Evolutionary conservation across 2,329 filamentous ascomycete genomes (phyloP), one percentile per base, ranked within the genome.

Genomic region (Akanthomyces lecanii): DNA sequence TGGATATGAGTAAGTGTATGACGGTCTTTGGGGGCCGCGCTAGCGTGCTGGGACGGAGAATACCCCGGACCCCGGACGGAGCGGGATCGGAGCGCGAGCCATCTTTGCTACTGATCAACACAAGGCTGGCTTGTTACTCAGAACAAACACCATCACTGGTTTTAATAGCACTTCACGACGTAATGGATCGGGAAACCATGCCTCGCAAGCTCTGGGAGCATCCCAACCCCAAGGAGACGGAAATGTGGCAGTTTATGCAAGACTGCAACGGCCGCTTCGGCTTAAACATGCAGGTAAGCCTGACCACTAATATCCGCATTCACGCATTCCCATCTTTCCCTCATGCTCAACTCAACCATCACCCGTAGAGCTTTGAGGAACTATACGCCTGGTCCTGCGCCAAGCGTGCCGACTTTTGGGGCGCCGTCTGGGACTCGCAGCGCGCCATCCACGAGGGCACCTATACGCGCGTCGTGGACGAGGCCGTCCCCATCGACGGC

Each of bases 171-270:
- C 2, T 45, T 12, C 8, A 5, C 36, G 56, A 48, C 51, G 65
- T 48, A 42, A 77, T 76, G 73, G 72, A 73, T 51, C 60, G 72
- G 12, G 66, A 68, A 44, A 72, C 70, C 60, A 69, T 79, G 60
- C 85, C 85, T 5, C 78, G 84, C 63, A 89, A 89, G 78, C 81
- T 90, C 61, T 90, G 88, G 88, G 84, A 88, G 74, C 87, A 89
- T 68, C 80, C 85, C 1, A 71, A 85, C 66, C 86, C 86, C 18
- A 71, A 84, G 69, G 80, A 77, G 65, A 91, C 89, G 1, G 74
- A 80, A 38, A 89, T 91, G 81, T 88, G 84, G 75, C 74, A 77
- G 55, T 89, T 92, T 70, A 87, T 90, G 80, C 82, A 89, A 68
- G 75, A 79, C 11, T 75, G 88, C 30, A 92, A 93, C 73, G 71